Evolutionary conservation across 768 basidiomycete genomes (phyloP).

Genomic region (Termitomyces sp.): DNA sequence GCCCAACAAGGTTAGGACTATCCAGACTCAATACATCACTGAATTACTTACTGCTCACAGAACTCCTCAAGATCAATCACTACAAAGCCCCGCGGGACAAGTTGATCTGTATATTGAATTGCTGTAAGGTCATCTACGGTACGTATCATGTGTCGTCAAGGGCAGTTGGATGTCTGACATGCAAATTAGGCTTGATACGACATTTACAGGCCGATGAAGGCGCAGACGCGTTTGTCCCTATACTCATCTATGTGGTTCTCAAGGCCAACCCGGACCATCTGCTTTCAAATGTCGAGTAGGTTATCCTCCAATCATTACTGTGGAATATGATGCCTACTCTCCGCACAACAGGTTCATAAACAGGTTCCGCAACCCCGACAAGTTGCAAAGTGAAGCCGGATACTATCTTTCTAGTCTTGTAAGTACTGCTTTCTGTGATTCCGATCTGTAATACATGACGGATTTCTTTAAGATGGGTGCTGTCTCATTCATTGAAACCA

Average conservation of each 20-base stretch:
- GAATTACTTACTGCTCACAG: constrained; percentile 37
- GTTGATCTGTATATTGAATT: constrained; percentile 94
- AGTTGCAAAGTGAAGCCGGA: constrained; percentile 91
- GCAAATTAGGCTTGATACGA: constrained; percentile 71
- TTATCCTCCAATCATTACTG: constrained; percentile 4
- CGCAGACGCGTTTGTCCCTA: constrained; percentile 92
- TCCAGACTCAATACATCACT: background rate
- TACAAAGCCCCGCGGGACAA: constrained; percentile 99
- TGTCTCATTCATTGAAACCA: constrained; percentile 95
- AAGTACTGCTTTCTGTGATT: constrained; percentile 20
- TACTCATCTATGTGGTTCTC: constrained; percentile 91
- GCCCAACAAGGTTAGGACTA: constrained; percentile 71
- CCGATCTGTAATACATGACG: background rate
- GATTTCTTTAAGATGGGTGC: constrained; percentile 73
- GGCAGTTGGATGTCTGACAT: constrained; percentile 3
- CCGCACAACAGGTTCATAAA: constrained; percentile 80
- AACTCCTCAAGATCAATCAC: constrained; percentile 94
- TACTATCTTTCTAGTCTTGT: constrained; percentile 97
- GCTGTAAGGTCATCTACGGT: constrained; percentile 99
- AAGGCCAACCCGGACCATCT: constrained; percentile 93
- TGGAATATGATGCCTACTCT: background rate
- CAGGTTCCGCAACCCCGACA: constrained; percentile 86
- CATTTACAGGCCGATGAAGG: constrained; percentile 83
- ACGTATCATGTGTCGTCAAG: constrained; percentile 23
- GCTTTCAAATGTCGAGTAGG: constrained; percentile 93